These are phyloP conservation scores for Phalaenopsis hybrid DNA, from an alignment of 116 monocot genomes.

Conservation along the genomic window DNA sequence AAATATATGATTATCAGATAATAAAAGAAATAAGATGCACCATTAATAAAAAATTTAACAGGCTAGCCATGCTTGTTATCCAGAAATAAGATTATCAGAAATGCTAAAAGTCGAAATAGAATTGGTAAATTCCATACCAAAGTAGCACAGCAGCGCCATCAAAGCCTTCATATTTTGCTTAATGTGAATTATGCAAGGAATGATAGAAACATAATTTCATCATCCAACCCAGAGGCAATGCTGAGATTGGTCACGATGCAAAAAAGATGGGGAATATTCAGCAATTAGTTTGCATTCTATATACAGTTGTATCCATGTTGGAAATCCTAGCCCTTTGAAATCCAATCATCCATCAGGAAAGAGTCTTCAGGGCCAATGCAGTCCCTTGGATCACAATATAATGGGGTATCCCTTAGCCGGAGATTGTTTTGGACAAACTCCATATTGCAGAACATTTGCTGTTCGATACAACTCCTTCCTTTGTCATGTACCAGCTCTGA, in stretches of 20 bases:
- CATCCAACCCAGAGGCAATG: neutral
- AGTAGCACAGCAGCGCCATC: neutral
- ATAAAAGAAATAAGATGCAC: neutral
- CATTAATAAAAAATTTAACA: neutral
- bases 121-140: neutral
- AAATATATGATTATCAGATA: neutral
- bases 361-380: slow-evolving; percentile 21
- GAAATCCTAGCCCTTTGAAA: slow-evolving; percentile 13
- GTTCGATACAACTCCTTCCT: slow-evolving; percentile 31
- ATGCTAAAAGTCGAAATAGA: neutral
- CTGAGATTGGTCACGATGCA: neutral
- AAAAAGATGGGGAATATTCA: neutral
- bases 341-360: slow-evolving; percentile 33
- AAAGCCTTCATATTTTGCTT: neutral
- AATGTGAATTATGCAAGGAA: neutral
- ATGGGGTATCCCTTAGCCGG: slow-evolving; percentile 18
- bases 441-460: slow-evolving; percentile 36
- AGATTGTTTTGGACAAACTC: slow-evolving; percentile 71
- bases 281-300: neutral
- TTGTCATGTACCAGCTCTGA: slow-evolving; percentile 49
- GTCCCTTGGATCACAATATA: slow-evolving; percentile 9
- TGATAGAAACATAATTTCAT: neutral
- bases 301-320: neutral
- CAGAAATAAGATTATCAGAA: neutral
- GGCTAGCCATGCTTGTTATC: neutral